Evolutionary conservation across 208 protist genomes (phyloP), one percentile per base, ranked within the genome.

Genomic region (Phytomonas francai): DNA sequence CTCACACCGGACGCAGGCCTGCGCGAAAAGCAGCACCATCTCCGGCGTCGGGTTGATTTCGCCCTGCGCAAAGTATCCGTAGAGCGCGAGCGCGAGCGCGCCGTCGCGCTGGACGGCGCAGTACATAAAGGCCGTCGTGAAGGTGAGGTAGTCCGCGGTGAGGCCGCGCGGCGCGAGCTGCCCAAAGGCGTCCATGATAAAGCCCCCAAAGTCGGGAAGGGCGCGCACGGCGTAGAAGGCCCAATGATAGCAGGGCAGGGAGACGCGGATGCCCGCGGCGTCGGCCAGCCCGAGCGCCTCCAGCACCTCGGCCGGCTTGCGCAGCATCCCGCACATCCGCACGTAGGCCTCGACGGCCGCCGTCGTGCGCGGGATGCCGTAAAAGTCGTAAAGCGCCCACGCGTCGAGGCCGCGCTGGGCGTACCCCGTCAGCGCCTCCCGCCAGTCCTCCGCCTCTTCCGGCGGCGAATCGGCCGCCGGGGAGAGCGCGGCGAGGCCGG

Each of bases 301-400:
- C 14, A 96, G 72, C 31, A 80, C 88, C 45, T 82, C 70, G 27
- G 68, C 74, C n/a, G 91, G 87, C 51, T 73, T 64, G 28, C 61
- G 62, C 57, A 89, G 54, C 58, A 85, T 79, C 30, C 68, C 75
- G 67, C 84, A 84, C 75, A 93, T 80, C 30, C 87, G 83, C 74
- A 92, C 81, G 71, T 92, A 91, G 29, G 87, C 80, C 71, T 87
- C 85, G 36, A 95, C 64, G 32, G 81, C 84, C 6, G 51, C 60
- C 5, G 72, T 74, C 59, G 64, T 84, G 57, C 88, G 89, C 30
- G 39, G 57, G 27, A 94, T 71, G 36, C 82, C 66, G 71, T 92
- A 97, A 72, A 97, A 94, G 70, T 97, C 92, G 71, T 80, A 97
- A 19, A 97, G 81, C 7, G 80, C 76, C 89, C 92, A 97, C 51